phyloP scores from a whole-genome alignment of 2,329 filamentous ascomycete genomes.

The Zasmidium angulare region DNA sequence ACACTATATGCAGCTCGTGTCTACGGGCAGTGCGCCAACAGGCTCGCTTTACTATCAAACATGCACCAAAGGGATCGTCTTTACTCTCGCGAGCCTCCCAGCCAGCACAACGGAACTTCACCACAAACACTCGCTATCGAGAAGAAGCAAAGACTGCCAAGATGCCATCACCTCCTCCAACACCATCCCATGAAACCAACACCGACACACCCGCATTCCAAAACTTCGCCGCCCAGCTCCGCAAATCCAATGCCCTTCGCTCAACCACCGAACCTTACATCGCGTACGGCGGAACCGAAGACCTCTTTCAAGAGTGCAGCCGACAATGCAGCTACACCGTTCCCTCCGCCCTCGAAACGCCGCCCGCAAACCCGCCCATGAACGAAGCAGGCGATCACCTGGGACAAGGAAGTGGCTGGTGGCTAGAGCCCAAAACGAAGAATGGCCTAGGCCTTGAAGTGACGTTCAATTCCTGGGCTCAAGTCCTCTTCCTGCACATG shows the following conservation, averaged over 20 bases:
- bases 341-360: constrained; percentile 60
- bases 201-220: constrained; percentile 17
- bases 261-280: constrained; percentile 66
- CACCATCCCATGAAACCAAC: constrained; percentile 12
- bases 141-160: neutral
- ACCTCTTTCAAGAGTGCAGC: constrained; percentile 73
- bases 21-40: constrained; percentile 24
- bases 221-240: constrained; percentile 27
- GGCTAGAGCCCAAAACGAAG: constrained; percentile 61
- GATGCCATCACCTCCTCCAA: constrained; percentile 13
- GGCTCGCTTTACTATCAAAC: constrained; percentile 1
- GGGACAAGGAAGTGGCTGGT: constrained; percentile 71
- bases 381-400: constrained; percentile 80
- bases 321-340: constrained; percentile 75
- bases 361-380: constrained; percentile 66
- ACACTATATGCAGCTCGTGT: constrained; percentile 25
- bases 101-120: constrained; percentile 1
- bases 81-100: constrained; percentile 8
- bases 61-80: constrained; percentile 4
- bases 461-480: constrained; percentile 94
- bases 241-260: constrained; percentile 32
- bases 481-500: constrained; percentile 94
- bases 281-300: constrained; percentile 75
- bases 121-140: neutral
- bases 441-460: constrained; percentile 66